These are phyloP conservation scores for Cladosporium sp. DNA, from an alignment of 2,329 filamentous ascomycete species.

Conservation along the genomic window DNA sequence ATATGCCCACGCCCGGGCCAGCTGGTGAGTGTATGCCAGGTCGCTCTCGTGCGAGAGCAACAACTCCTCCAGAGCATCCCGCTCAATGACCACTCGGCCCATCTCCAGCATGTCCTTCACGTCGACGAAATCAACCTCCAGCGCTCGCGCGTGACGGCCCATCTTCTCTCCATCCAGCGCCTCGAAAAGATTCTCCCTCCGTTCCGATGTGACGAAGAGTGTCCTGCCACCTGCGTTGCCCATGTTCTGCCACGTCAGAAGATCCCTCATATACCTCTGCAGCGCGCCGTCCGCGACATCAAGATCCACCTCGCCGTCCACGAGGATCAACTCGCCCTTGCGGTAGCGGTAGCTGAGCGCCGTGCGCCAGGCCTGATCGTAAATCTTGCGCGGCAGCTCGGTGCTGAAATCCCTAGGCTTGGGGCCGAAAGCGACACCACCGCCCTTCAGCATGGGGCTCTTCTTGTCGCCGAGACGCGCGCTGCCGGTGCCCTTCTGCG, in stretches of 20 bases:
- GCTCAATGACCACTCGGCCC: constrained; percentile 84
- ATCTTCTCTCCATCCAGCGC: constrained; percentile 64
- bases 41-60: constrained; percentile 73
- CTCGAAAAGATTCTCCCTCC: constrained; percentile 64
- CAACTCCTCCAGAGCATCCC: constrained; percentile 73
- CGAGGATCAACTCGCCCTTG: constrained; percentile 81
- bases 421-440: constrained; percentile 88
- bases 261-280: constrained; percentile 63
- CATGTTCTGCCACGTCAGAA: constrained; percentile 72
- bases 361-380: constrained; percentile 93
- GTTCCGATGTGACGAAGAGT: constrained; percentile 69
- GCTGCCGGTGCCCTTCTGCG: constrained; percentile 81
- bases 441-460: constrained; percentile 78
- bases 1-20: background rate
- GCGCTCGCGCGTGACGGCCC: constrained; percentile 67
- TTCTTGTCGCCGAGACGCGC: constrained; percentile 81
- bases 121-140: constrained; percentile 78
- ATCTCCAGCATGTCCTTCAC: constrained; percentile 92
- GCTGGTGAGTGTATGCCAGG: constrained; percentile 25
- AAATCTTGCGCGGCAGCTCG: constrained; percentile 80
- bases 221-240: constrained; percentile 68
- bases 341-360: constrained; percentile 90
- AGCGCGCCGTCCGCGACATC: constrained; percentile 48
- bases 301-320: constrained; percentile 74
- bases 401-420: constrained; percentile 89